Base-by-base conservation (phyloP, 768 basidiomycete species). In the Tephrocybe rancida region DNA sequence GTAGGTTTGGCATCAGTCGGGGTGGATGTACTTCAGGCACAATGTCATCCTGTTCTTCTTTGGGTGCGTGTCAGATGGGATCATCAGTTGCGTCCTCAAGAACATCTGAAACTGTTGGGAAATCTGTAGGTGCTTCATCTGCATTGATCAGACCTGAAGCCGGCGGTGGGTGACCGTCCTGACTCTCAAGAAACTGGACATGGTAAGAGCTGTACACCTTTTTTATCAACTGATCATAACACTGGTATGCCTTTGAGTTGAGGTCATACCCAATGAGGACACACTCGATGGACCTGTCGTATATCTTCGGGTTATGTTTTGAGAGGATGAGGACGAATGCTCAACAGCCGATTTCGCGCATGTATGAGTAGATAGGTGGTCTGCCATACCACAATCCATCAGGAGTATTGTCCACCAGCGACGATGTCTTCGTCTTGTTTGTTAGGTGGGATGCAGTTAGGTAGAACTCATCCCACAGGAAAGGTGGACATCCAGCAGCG, bases 201-300 rank as follows among this genome's bases (percentile, higher is more conserved):
- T 69, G 60, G 42, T 58, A 67, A 0, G 64, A 63, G 2, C 50
- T 55, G 38, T 66, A 44, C 16, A 67, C 49, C 2, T 56, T 58
- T 11, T 52, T 18, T 0, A 61, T 56, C 6, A 21, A 13, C 5
- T 51, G 52, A 44, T 75, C 55, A 24, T 68, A 71, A 57, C 70
- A 67, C 13, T 60, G 46, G 48, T 70, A 77, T 0, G 65, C 69
- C 48, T 74, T 74, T 2, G 70, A 64, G 14, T 64, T 63, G 1
- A 50, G 26, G 1, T 64, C 59, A 50, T 76, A 78, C 1, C 76
- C 71, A 47, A 77, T 65, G 32, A 75, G 71, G 1, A 71, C 49
- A 49, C 76, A 76, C 58, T 73, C 68, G 26, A 64, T 27, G 0
- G 59, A 60, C 2, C 55, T 50, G 8, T 55, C 57, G 25, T 46